Conservation (phyloP, 176 grass and related monocot species). For the Oryza longistaminata region DNA sequence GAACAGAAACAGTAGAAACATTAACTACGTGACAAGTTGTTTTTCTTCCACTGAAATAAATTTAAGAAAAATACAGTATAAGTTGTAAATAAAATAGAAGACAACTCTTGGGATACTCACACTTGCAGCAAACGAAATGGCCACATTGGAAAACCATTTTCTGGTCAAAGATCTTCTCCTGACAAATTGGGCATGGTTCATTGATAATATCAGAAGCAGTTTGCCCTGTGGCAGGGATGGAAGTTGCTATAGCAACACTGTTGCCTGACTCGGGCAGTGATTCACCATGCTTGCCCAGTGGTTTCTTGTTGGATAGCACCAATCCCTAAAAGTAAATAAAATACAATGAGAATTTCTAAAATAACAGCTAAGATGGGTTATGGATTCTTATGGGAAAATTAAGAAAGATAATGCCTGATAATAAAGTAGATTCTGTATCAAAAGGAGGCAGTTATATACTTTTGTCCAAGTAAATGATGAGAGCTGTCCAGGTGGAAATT, state of each 20-base stretch:
- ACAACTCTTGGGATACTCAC: constrained; percentile 53
- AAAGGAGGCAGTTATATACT: background rate
- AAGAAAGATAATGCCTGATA: background rate
- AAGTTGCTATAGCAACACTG: constrained; percentile 34
- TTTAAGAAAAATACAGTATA: constrained; percentile 10
- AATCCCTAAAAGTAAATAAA: constrained; percentile 61
- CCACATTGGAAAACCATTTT: constrained; percentile 98
- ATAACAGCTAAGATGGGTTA: constrained; percentile 11
- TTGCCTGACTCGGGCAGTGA: constrained; percentile 43
- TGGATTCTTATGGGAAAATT: constrained; percentile 1
- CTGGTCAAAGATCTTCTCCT: constrained; percentile 72
- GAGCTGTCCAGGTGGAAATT: constrained; percentile 9
- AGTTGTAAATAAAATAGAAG: constrained; percentile 30
- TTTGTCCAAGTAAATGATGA: constrained; percentile 31
- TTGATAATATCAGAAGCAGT: constrained; percentile 44
- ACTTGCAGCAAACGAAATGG: constrained; percentile 94
- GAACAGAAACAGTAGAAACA: constrained; percentile 11
- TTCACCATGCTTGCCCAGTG: constrained; percentile 26
- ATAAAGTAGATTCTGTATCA: background rate
- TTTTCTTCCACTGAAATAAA: constrained; percentile 20
- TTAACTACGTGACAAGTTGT: constrained; percentile 14
- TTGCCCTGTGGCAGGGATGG: constrained; percentile 40
- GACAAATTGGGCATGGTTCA: constrained; percentile 85
- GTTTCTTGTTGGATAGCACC: constrained; percentile 50
- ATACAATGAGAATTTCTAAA: constrained; percentile 35